phyloP scores from a whole-genome alignment of 2,329 filamentous ascomycete genomes.

The Ascochyta viciae-villosae region DNA sequence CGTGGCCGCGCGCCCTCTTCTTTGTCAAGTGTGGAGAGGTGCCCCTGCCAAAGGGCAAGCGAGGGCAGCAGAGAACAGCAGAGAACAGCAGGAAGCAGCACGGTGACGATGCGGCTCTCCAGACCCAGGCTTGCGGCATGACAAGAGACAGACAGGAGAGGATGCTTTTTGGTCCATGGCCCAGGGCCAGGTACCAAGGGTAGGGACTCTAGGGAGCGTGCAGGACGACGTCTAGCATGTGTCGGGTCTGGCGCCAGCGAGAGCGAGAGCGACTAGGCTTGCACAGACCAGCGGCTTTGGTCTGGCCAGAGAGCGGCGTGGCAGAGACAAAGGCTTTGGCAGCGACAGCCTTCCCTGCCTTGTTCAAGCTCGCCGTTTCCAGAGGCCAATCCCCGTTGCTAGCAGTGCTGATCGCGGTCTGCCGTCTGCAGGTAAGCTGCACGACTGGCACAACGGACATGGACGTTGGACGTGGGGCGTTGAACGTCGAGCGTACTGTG shows the following conservation, averaged over 20 bases:
- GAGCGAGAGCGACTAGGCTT: slow-evolving; percentile 26
- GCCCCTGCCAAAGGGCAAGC: no score
- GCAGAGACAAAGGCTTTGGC: slow-evolving; percentile 42
- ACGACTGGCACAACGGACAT: slow-evolving; percentile 7
- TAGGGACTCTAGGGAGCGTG: slow-evolving; percentile 22
- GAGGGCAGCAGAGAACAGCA: background rate
- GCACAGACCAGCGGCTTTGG: slow-evolving; percentile 37
- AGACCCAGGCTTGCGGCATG: slow-evolving; percentile 44
- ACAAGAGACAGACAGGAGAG: slow-evolving; percentile 35
- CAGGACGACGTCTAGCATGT: slow-evolving; percentile 33
- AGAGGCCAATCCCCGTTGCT: slow-evolving; percentile 26
- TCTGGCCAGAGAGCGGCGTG: slow-evolving; percentile 40
- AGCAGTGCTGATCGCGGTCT: slow-evolving; percentile 22
- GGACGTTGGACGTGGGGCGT: background rate
- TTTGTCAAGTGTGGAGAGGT: background rate
- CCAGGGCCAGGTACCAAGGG: slow-evolving; percentile 42
- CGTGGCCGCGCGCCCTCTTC: slow-evolving; percentile 7
- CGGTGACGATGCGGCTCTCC: slow-evolving; percentile 40
- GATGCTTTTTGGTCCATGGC: slow-evolving; percentile 36
- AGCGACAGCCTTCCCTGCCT: slow-evolving; percentile 30
- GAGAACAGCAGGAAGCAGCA: slow-evolving; percentile 5
- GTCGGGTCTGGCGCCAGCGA: slow-evolving; percentile 47
- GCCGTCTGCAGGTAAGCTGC: slow-evolving; percentile 7
- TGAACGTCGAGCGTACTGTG: no score
- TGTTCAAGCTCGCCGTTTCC: slow-evolving; percentile 32